Evolutionary conservation across 257 asterid species (phyloP), one percentile per base, ranked within the genome.

Genomic region (Marsdenia floribunda): DNA sequence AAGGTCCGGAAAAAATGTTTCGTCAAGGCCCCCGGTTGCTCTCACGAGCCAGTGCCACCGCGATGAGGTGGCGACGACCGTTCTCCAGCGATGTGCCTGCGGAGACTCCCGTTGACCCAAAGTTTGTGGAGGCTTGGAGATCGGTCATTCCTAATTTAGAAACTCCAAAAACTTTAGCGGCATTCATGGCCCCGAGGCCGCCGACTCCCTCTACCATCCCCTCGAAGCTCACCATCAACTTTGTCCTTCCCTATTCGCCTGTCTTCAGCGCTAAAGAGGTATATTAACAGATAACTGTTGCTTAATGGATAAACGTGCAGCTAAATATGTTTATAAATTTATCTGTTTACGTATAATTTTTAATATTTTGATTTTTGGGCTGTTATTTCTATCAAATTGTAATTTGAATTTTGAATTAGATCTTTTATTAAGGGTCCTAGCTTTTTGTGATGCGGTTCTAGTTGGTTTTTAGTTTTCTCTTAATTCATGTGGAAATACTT

Each of bases 231-330:
- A 92, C 96, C 16, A 86, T 92, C 86, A 92, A 92, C 80, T 81
- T 92, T 69, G 96, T 90, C 77, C 96, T 92, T 78, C 97, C 96
- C 24, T 90, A 92, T 65, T 83, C 83, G 21, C 84, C 97, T n/a
- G 57, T 84, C 38, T 85, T 85, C 63, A 69, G 88, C 65, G 83
- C 81, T 76, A 90, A 90, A 75, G 86, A 92, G 96, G 97, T 89
- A 78, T 44, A n/a, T 12, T 54, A 18, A 19, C 26, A 6, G 53
- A 66, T 8, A 6, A 6, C 57, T 35, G 22, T 65, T 19, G 26
- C 37, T 13, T 8, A 14, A 9, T 50, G n/a, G 10, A 54, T 54
- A 54, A 21, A 58, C 26, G 3, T 63, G 47, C 68, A 14, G 68
- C 46, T 63, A 35, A 15, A n/a, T 29, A 14, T 14, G 2, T n/a